Evolutionary conservation across 352 stramenopile genomes (phyloP), one percentile per base, ranked within the genome.

Genomic region (Ophiocytium majus): DNA sequence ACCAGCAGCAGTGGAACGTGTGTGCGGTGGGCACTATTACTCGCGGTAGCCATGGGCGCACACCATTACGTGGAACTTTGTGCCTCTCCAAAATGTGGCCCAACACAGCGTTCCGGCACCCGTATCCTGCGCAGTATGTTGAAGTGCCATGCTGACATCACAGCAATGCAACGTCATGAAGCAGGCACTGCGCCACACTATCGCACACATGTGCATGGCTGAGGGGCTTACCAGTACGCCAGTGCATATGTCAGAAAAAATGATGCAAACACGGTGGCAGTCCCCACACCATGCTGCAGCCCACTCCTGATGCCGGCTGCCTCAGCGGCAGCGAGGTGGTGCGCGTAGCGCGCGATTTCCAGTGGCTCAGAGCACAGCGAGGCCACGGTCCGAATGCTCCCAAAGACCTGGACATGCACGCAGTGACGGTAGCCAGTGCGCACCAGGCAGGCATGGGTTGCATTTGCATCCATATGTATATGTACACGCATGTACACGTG

Each of bases 241-340:
- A 89, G 80, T 9, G 57, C 86, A 74, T 89, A 89, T 79, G 75
- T 89, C 0, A 79, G 50, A 66, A 84, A 89, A 66, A 88, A 85
- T 37, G 64, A 57, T 0, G 80, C 50, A n/a, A 89, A 89, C 1
- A 89, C 43, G 23, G 50, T 79, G 17, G 84, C 86, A 35, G 86
- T 86, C 10, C 83, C 86, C 10, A 88, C 28, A n/a, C 86, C 86
- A 32, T 83, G 85, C 0, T 79, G 57, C 33, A 89, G 9, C 0
- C 83, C 81, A 37, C 88, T 88, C 31, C 76, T 88, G 1, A 89
- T 76, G 10, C 83, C 86, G 23, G 80, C 64, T 17, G 10, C 34
- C 34, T 76, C 64, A 5, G 17, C 64, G 31, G 64, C 31, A 17
- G 17, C 10, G 5, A 84, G 63, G 34, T 79, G 35, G 0, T 80